A percentile compares a stretch with the other conserved stretches of the same genome.
These are phyloP conservation scores for Poteriospumella lacustris DNA, from an alignment of 108 stramenopile species.

Conservation along the genomic window DNA sequence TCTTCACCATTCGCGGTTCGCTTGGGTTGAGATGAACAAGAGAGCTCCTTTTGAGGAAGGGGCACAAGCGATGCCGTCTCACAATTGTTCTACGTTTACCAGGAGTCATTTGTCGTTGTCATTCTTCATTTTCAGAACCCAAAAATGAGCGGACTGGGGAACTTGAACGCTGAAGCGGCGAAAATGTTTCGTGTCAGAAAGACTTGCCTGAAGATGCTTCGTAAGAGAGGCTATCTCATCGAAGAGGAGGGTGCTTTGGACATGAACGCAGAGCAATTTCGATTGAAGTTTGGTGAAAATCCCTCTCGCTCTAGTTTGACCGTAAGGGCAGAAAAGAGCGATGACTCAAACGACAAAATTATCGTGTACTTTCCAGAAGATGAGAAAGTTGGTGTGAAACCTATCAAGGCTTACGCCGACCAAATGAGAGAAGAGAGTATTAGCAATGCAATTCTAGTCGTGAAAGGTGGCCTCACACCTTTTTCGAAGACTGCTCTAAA, in stretches of 20 bases:
- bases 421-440: slow-evolving; percentile 75
- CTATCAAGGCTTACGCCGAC: slow-evolving; percentile 80
- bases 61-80: no score
- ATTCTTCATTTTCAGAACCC: no score
- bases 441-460: slow-evolving; percentile 76
- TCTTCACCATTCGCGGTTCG: no score
- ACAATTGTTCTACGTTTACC: no score
- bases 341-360: slow-evolving; percentile 54
- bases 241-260: slow-evolving; percentile 69
- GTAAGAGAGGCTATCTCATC: slow-evolving; percentile 82
- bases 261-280: slow-evolving; percentile 72
- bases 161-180: slow-evolving; percentile 4
- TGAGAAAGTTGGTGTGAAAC: slow-evolving; percentile 86
- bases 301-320: slow-evolving; percentile 21
- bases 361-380: slow-evolving; percentile 93
- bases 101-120: no score
- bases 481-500: slow-evolving; percentile 84
- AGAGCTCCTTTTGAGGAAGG: no score
- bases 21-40: no score
- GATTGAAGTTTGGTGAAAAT: slow-evolving; percentile 58
- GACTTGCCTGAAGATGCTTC: slow-evolving; percentile 76
- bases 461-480: slow-evolving; percentile 78
- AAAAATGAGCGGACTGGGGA: neutral
- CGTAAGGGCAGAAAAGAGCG: slow-evolving; percentile 59
- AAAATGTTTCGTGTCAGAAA: slow-evolving; percentile 79